Base-by-base conservation (phyloP, 1,284 basidiomycete genomes). In the Tilletiaria anomala region DNA sequence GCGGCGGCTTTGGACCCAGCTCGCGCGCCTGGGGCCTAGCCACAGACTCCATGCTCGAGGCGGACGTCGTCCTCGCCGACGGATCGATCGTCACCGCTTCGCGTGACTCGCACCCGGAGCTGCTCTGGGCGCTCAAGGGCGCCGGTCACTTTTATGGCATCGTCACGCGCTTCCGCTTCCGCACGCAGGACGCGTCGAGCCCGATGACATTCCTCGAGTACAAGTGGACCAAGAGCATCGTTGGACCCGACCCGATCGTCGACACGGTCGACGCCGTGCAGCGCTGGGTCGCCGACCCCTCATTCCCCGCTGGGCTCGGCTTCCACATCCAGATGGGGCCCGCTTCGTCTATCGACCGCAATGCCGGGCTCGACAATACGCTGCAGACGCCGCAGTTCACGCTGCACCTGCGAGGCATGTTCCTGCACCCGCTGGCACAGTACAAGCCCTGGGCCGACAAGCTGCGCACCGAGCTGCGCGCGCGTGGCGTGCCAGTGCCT, bases 51-150 rank as follows among this genome's bases (percentile, higher is more conserved):
- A 49, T 69, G 32, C 40, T 60, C 23, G 48, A 51, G 39, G 54
- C 60, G 21, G 62, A 69, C 37, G 49, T 69, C 31, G 65, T 69
- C 18, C 53, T 67, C n/a, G 56, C 68, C 8, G 58, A 69, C 39
- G 63, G 63, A 14, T 53, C 53, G 17, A 41, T 56, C 19, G 21
- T 63, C 32, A 50, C 47, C 14, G 59, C 54, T 18, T 40, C 58
- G 0, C 31, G 45, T 14, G 45, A 58, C 34, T 29, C 45, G 4
- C 24, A 49, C 32, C 43, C 47, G 2, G 56, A 58, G 34, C 47
- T 65, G 4, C 44, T 59, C 10, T 62, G 62, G 66, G 67, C 53
- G 2, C 35, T 69, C 16, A 44, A 56, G 36, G 68, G 68, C 4
- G 56, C 60, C 21, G 68, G 65, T 3, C 49, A 57, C n/a, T 59